Conservation (phyloP, 192 early-diverging fungal genomes). For the Funneliformis geosporum region DNA sequence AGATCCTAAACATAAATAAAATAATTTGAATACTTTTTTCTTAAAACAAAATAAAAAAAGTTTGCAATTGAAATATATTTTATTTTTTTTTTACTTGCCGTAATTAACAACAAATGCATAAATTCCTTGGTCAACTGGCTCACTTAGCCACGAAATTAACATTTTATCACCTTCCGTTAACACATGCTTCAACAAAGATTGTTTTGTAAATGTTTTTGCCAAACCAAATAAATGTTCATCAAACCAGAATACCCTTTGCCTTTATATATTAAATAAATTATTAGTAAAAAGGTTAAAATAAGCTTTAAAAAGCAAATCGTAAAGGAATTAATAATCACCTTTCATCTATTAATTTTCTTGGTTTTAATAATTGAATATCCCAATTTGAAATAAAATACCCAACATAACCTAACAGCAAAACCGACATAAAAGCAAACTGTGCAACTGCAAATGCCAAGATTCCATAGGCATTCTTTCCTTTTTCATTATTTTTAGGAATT, state of each 20-base stretch:
- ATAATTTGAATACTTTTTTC: neutral
- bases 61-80: neutral
- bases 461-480: slow-evolving; percentile 50
- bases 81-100: slow-evolving; percentile 51
- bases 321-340: slow-evolving; percentile 31
- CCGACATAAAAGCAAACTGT: slow-evolving; percentile 70
- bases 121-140: slow-evolving; percentile 64
- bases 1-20: slow-evolving; percentile 61
- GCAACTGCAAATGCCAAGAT: slow-evolving; percentile 79
- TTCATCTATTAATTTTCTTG: slow-evolving; percentile 36
- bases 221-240: slow-evolving; percentile 65
- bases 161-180: slow-evolving; percentile 98
- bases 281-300: too few species aligned
- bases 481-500: slow-evolving; percentile 27
- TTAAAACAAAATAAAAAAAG: slow-evolving; percentile 15
- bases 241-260: slow-evolving; percentile 53
- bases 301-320: too few species aligned
- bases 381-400: slow-evolving; percentile 48
- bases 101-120: slow-evolving; percentile 89
- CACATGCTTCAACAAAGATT: slow-evolving; percentile 90
- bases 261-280: neutral
- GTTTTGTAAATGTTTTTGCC: slow-evolving; percentile 74
- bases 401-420: slow-evolving; percentile 62
- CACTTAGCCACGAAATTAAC: slow-evolving; percentile 67
- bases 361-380: slow-evolving; percentile 38